Evolutionary conservation across 768 basidiomycete species (phyloP).

Genomic region (Flagelloscypha sp.): DNA sequence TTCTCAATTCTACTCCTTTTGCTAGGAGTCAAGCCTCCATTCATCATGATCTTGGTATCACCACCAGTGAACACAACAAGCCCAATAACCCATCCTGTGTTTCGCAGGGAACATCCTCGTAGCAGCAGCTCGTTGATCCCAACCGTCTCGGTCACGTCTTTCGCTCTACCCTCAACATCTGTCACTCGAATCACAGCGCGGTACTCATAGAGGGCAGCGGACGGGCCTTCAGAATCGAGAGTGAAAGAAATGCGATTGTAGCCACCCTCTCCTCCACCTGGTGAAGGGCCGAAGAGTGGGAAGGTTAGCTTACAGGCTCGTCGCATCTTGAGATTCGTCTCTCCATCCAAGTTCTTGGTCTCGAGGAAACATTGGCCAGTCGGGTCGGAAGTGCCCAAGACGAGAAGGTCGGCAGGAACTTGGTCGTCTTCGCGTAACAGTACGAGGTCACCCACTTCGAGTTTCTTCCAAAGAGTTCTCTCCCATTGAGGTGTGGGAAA

Average conservation of each 20-base stretch:
- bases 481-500: constrained; percentile 90
- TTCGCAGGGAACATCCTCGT: constrained; percentile 83
- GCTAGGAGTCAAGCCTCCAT: constrained; percentile 89
- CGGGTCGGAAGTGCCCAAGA: constrained; percentile 84
- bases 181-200: no score
- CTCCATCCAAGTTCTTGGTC: constrained; percentile 97
- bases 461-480: constrained; percentile 95
- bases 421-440: constrained; percentile 90
- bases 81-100: constrained; percentile 89
- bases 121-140: constrained; percentile 91
- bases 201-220: constrained; percentile 88
- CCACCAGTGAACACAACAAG: constrained; percentile 90
- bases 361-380: constrained; percentile 93
- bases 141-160: constrained; percentile 64
- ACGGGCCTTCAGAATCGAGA: constrained; percentile 89
- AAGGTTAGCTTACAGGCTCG: constrained; percentile 69
- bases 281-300: no score
- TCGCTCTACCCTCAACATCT: no score
- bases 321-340: constrained; percentile 92
- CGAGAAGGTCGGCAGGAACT: constrained; percentile 91
- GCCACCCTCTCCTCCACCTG: no score
- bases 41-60: constrained; percentile 89
- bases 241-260: constrained; percentile 79
- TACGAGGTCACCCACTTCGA: constrained; percentile 95
- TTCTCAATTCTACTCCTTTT: constrained; percentile 96